A percentile compares a stretch with the other conserved stretches of the same genome.
Conservation (phyloP, 2,329 filamentous ascomycete species). For the Apiospora kogelbergensis region DNA sequence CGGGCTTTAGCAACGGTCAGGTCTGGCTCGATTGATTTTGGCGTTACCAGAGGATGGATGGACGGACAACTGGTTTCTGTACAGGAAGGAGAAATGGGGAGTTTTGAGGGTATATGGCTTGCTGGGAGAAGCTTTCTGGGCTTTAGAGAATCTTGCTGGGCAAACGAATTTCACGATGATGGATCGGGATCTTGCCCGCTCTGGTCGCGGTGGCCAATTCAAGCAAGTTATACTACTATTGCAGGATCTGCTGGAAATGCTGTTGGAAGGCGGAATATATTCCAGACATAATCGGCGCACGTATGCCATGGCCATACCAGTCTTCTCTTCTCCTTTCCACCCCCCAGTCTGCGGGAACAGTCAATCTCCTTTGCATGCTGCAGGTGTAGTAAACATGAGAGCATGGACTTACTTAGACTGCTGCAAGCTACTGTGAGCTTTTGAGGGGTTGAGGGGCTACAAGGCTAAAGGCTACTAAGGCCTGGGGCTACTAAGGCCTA, state of each 20-base stretch:
- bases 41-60: not conserved
- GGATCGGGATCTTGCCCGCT: not conserved
- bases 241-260: not conserved
- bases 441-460: not conserved
- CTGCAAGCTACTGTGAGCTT: not conserved
- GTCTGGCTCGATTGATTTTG: not conserved
- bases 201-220: not conserved
- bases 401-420: too few species aligned
- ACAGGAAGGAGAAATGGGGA: not conserved
- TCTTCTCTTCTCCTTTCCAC: too few species aligned
- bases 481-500: not conserved
- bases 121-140: not conserved
- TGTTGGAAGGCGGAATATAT: not conserved
- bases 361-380: not conserved
- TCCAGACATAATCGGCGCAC: not conserved
- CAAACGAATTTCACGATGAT: slow-evolving; percentile 2
- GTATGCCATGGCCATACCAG: not conserved
- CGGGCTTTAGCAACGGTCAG: not conserved
- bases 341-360: not conserved
- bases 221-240: not conserved
- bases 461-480: not conserved
- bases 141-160: not conserved
- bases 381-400: not conserved
- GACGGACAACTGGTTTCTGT: not conserved
- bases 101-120: not conserved